Base-by-base conservation (phyloP, 495 filamentous ascomycete genomes). In the Penicillium pancosmium region DNA sequence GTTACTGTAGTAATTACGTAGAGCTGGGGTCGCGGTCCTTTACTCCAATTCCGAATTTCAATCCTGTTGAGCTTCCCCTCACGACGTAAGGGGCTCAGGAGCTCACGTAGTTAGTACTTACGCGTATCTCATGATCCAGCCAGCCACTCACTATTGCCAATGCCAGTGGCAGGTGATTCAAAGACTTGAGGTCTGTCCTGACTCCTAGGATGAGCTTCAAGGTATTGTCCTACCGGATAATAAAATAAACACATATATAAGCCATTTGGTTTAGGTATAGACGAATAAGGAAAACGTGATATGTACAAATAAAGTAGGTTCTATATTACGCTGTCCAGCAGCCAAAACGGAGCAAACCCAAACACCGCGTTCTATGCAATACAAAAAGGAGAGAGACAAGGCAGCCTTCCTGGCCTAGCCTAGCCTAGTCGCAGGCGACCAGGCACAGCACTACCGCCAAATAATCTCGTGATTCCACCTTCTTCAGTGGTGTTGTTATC, bases 401-500 rank as follows among this genome's bases (percentile, higher is more conserved):
- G 33, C 46, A 31, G 54, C 47, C n/a, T n/a, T n/a, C n/a, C 36
- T 63, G 68, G 43, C 68, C 68, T 2, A 78, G 61, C 40, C 73
- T 63, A 70, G 48, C 68, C 68, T 2, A 78, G 61, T 36, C 73
- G 67, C 56, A 85, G 65, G 13, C 76, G 69, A 41, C 82, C 82
- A 69, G 82, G 79, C 33, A 70, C 72, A 34, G 77, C 68, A 53
- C 83, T 71, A 5, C 84, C 82, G 36, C 84, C 83, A 72, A 87
- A 86, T 69, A 82, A 77, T 50, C 81, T 69, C 15, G 72, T 67
- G 44, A 83, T 70, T 49, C 77, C 71, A 19, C 70, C 69, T 8
- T 71, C 64, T 18, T 74, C 76, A n/a, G 70, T 71, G 16, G 69
- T 63, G 34, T 73, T 74, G 38, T 71, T 71, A 44, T 68, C 66